Percentiles rank a stretch among this genome's conserved stretches.
phyloP scores from a whole-genome alignment of 345 rosid genomes.

The Schrenkiella parvula region DNA sequence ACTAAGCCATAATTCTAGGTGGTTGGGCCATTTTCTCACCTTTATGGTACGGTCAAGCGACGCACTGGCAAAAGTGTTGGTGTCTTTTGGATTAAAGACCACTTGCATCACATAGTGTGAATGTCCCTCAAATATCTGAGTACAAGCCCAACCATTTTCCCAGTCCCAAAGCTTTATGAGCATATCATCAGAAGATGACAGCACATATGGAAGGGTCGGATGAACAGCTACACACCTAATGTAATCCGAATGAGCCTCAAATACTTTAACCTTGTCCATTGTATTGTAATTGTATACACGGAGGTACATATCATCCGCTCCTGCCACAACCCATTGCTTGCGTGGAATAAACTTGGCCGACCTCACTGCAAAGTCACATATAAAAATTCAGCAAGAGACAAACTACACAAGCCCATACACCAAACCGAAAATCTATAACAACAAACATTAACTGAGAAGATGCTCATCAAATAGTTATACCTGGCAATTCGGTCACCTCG shows the following conservation, averaged over 20 bases:
- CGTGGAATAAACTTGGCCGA: conserved; percentile 86
- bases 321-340: conserved; percentile 94
- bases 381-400: not conserved
- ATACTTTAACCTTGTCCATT: conserved; percentile 82
- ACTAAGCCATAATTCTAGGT: not conserved
- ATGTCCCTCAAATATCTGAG: conserved; percentile 94
- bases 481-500: conserved; percentile 88
- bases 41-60: conserved; percentile 92
- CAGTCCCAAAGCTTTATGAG: conserved; percentile 99
- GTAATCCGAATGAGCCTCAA: conserved; percentile 95
- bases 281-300: conserved; percentile 95
- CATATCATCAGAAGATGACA: conserved; percentile 98
- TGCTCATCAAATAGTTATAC: conserved; percentile 34
- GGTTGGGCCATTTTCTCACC: conserved; percentile 36
- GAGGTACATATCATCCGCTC: conserved; percentile 86
- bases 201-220: conserved; percentile 84
- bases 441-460: not conserved
- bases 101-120: conserved; percentile 99
- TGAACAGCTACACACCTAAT: conserved; percentile 93
- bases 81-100: conserved; percentile 84
- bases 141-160: conserved; percentile 96
- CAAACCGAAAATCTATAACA: not conserved
- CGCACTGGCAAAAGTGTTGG: conserved; percentile 94
- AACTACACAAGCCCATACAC: not conserved
- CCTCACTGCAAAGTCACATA: conserved; percentile 57